phyloP scores from a whole-genome alignment of 2,329 filamentous ascomycete species.

The Westerdykella ornata region DNA sequence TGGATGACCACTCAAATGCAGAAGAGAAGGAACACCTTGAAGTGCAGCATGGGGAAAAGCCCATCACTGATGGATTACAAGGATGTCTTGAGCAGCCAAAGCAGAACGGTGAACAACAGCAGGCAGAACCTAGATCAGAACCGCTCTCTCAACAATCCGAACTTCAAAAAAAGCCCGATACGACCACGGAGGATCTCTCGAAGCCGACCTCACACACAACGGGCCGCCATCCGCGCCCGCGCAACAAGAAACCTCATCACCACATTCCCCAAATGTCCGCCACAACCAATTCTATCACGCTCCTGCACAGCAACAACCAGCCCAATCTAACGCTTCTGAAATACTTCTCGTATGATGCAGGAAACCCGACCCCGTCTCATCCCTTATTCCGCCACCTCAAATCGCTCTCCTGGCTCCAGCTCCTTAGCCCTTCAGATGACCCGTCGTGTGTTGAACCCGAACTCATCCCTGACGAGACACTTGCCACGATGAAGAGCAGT shows the following conservation, averaged over 20 bases:
- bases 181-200: background rate
- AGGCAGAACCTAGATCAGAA: conserved; percentile 1
- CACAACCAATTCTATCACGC: conserved; percentile 66
- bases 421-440: conserved; percentile 71
- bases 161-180: background rate
- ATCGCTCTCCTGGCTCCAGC: conserved; percentile 83
- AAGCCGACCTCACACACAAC: conserved; percentile 1
- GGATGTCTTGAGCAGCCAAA: conserved; percentile 3
- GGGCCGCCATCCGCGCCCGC: conserved; percentile 7
- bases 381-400: conserved; percentile 78
- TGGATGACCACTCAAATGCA: conserved; percentile 14
- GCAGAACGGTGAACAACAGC: conserved; percentile 10
- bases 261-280: conserved; percentile 55
- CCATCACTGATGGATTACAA: conserved; percentile 2
- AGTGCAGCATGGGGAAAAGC: conserved; percentile 5
- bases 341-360: conserved; percentile 79
- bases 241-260: conserved; percentile 23
- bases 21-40: conserved; percentile 19
- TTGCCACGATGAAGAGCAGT: conserved; percentile 69
- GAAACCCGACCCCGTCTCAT: conserved; percentile 57
- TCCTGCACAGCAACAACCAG: conserved; percentile 75
- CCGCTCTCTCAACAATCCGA: background rate
- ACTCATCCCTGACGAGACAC: conserved; percentile 51
- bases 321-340: conserved; percentile 81
- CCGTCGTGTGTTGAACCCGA: conserved; percentile 65